phyloP scores from a whole-genome alignment of 106 monocot species.

The Allium sativum region DNA sequence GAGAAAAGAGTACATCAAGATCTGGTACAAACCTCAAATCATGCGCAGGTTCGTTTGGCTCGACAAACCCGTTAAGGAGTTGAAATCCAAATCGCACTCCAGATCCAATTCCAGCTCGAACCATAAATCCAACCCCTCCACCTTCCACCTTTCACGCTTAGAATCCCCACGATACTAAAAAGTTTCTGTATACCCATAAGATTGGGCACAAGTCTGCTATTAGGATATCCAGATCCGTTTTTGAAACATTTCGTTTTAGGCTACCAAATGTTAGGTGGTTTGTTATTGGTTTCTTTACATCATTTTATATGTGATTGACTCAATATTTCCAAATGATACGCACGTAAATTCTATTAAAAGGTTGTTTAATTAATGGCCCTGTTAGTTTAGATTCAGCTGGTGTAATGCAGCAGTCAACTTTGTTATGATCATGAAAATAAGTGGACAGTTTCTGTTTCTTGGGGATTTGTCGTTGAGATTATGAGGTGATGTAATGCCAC shows the following conservation, averaged over 20 bases:
- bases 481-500: too few relatives aligned
- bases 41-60: slow-evolving; percentile 54
- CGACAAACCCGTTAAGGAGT: slow-evolving; percentile 20
- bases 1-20: slow-evolving; percentile 39
- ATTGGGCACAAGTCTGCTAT: slow-evolving; percentile 70
- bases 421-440: slow-evolving; percentile 41
- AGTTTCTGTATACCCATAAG: slow-evolving; percentile 53
- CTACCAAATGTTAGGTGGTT: slow-evolving; percentile 51
- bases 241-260: slow-evolving; percentile 56
- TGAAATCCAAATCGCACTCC: background rate
- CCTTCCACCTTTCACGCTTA: slow-evolving; percentile 29
- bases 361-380: slow-evolving; percentile 63
- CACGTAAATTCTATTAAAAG: slow-evolving; percentile 27
- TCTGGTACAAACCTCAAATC: slow-evolving; percentile 32
- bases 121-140: background rate
- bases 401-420: slow-evolving; percentile 85
- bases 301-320: slow-evolving; percentile 78
- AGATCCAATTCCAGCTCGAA: too few relatives aligned
- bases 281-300: slow-evolving; percentile 79
- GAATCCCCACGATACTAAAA: slow-evolving; percentile 56
- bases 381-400: slow-evolving; percentile 56
- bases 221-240: slow-evolving; percentile 83
- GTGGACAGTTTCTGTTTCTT: slow-evolving; percentile 83
- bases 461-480: slow-evolving; percentile 84
- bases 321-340: slow-evolving; percentile 47